These are phyloP conservation scores for Gaeumannomyces sp. DNA, from an alignment of 2,329 filamentous ascomycete genomes.

Conservation along the genomic window DNA sequence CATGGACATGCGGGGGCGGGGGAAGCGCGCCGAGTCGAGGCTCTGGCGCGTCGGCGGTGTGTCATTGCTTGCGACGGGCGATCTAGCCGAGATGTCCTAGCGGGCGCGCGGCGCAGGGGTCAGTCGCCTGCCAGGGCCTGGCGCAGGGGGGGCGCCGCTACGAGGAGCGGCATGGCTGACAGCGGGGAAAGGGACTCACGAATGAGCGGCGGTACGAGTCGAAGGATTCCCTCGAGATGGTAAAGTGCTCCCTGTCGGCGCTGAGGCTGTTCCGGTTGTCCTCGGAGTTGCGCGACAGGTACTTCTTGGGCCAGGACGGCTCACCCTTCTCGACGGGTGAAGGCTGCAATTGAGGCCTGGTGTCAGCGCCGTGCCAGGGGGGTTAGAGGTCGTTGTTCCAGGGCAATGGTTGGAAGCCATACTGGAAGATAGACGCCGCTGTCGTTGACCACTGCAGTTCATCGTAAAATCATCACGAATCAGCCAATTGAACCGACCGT, in stretches of 20 bases:
- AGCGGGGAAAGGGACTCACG: conserved; percentile 46
- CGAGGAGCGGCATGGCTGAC: no score
- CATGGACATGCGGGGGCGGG: conserved; percentile 56
- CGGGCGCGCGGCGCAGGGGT: neutral
- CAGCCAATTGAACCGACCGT: conserved; percentile 5
- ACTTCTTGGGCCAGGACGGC: conserved; percentile 63
- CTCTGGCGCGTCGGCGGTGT: conserved; percentile 61
- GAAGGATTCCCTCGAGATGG: conserved; percentile 93
- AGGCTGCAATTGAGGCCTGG: conserved; percentile 46
- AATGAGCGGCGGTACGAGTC: conserved; percentile 95
- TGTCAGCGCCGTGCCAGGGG: conserved; percentile 7
- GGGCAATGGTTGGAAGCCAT: conserved; percentile 28
- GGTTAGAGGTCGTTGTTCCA: no score
- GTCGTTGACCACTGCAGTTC: conserved; percentile 78
- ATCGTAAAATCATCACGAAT: conserved; percentile 12
- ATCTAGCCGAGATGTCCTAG: conserved; percentile 85
- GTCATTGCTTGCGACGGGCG: conserved; percentile 60
- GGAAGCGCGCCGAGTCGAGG: conserved; percentile 67
- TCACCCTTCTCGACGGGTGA: conserved; percentile 76
- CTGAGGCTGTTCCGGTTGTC: conserved; percentile 52
- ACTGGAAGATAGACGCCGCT: conserved; percentile 92
- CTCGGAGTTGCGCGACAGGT: conserved; percentile 47
- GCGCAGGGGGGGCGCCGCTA: no score
- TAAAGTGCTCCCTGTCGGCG: conserved; percentile 85
- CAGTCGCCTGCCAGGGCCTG: no score